Evolutionary conservation across 108 stramenopile genomes (phyloP), one percentile per base, ranked within the genome.

Genomic region (Pseudonitzschia delicatissima): DNA sequence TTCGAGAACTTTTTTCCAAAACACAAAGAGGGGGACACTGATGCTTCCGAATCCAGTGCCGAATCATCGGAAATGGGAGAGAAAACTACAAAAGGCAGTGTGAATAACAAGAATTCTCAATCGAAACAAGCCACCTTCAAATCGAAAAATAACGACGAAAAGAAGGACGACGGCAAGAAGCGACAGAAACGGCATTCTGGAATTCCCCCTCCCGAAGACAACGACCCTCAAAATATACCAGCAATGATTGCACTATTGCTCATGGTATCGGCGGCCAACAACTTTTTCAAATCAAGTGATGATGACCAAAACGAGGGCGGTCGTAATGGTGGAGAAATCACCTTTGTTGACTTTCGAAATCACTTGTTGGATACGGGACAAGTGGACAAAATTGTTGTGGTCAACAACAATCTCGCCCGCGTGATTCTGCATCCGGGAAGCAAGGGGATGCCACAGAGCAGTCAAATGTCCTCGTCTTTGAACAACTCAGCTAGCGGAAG

Each of bases 341-440:
- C 90, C 11, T 98, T 92, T 89, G 74, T 83, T 40, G 94, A 96
- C 52, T 96, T 97, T 67, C 77, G 83, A 68, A 83, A 86, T 53
- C 70, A 70, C 35, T 80, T 95, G 70, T 73, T 96, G 39, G 87
- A 88, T 35, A 66, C 84, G 11, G 94, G 94, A 1, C 81, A 93
- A 62, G 93, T 96, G 28, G 91, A 95, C n/a, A 76, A 86, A 37
- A 90, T 98, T 60, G 82, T 90, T 2, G 95, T 98, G 29, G 82
- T 91, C 31, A 98, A 98, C 76, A 82, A 90, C 49, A 93, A 83
- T 52, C 66, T 76, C 47, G 97, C 93, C 0, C 59, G 87, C 47
- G 92, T 97, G 15, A 57, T 86, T 71, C 68, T 96, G 65, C 70
- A 81, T 48, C 74, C 74, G 13, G 74, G 74, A 62, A 67, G 66